These are phyloP conservation scores for Calonectria leucothoes DNA, from an alignment of 2,329 filamentous ascomycete species.

Conservation along the genomic window DNA sequence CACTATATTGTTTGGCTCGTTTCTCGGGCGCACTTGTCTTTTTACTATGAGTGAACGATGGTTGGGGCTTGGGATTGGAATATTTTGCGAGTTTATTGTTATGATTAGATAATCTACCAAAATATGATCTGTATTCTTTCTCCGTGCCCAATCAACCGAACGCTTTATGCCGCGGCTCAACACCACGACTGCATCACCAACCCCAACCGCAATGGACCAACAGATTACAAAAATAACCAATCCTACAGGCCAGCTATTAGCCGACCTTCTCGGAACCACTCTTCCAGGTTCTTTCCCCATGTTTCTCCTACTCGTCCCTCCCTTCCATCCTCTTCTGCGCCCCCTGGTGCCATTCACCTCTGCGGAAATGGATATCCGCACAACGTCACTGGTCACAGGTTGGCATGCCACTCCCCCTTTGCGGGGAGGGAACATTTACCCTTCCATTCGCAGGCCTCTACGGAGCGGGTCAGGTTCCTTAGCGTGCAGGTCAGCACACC, in stretches of 20 bases:
- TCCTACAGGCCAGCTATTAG: neutral
- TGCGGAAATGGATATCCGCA: slow-evolving; percentile 29
- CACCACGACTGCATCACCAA: neutral
- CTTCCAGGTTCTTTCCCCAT: neutral
- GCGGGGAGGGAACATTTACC: neutral
- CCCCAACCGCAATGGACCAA: neutral
- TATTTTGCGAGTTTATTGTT: neutral
- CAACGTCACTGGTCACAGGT: slow-evolving; percentile 20
- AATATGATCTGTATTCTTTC: neutral
- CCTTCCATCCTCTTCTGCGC: neutral
- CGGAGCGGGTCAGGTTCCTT: neutral
- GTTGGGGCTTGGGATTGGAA: too few species aligned
- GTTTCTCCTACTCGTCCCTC: neutral
- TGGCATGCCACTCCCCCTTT: neutral
- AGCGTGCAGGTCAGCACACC: slow-evolving; percentile 30
- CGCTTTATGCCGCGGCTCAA: neutral
- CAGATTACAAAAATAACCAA: neutral
- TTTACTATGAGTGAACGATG: too few species aligned
- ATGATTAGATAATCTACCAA: neutral
- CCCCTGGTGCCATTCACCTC: neutral
- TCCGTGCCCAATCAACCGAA: neutral
- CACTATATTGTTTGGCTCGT: too few species aligned
- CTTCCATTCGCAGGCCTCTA: neutral
- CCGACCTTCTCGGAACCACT: slow-evolving; percentile 2
- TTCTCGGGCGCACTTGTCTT: neutral